Percentiles rank a stretch among this genome's conserved stretches.
Evolutionary conservation across 768 basidiomycete genomes (phyloP).

Genomic region (Tricholoma hemisulphureum): DNA sequence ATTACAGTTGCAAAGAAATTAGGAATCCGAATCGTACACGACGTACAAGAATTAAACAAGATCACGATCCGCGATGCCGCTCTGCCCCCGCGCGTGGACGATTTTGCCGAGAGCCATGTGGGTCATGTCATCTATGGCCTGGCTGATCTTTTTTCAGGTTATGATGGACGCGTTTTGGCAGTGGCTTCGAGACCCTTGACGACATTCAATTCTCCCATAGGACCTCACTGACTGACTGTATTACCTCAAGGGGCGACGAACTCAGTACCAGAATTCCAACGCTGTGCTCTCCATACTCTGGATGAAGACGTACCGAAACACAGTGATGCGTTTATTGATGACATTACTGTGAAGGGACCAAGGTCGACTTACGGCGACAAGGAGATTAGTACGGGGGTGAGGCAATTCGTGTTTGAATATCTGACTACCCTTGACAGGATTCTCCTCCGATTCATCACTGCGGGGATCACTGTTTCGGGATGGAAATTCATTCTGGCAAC

Average conservation of each 20-base stretch:
- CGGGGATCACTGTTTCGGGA: constrained; percentile 34
- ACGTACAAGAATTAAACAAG: no score
- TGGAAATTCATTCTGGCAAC: constrained; percentile 25
- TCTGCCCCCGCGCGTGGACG: no score
- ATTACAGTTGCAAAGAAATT: constrained; percentile 26
- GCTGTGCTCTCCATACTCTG: constrained; percentile 12
- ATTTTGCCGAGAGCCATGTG: no score
- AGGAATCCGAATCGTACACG: constrained; percentile 31
- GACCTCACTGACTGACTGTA: constrained; percentile 17
- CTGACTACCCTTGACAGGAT: constrained; percentile 19
- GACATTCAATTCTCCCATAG: constrained; percentile 27
- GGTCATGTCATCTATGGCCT: no score
- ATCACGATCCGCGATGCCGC: background rate
- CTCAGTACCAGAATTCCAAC: constrained; percentile 33
- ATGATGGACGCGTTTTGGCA: no score
- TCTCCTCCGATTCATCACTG: constrained; percentile 16
- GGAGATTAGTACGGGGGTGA: constrained; percentile 19
- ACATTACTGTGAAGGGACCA: constrained; percentile 18
- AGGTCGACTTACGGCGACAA: constrained; percentile 11
- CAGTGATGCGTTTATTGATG: constrained; percentile 20
- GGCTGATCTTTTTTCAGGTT: no score
- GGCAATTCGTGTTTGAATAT: constrained; percentile 29
- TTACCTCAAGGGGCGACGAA: constrained; percentile 37
- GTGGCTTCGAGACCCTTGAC: no score
- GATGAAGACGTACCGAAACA: constrained; percentile 10